Percentiles rank a stretch among this genome's conserved stretches.
These are phyloP conservation scores for Trichosanthes truncata DNA, from an alignment of 306 rosid species.

Conservation along the genomic window DNA sequence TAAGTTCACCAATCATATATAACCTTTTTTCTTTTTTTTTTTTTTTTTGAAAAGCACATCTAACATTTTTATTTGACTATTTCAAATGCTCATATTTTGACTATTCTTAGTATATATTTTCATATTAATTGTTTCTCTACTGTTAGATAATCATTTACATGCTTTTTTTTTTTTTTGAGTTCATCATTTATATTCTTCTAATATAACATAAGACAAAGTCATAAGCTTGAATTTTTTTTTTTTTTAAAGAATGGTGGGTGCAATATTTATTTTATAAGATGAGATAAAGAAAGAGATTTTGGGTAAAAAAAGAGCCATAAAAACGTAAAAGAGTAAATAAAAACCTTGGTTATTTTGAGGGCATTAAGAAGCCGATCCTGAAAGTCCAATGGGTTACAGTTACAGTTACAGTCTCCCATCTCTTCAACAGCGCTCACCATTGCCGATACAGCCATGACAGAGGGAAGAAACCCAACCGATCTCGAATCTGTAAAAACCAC, in stretches of 20 bases:
- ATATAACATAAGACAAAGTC: not conserved
- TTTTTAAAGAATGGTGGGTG: not conserved
- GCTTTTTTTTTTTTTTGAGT: too few relatives aligned
- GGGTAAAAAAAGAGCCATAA: not conserved
- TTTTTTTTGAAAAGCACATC: not conserved
- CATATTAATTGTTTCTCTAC: not conserved
- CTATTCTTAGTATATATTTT: not conserved
- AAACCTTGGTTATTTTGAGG: conserved; percentile 64
- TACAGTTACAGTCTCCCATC: conserved; percentile 53
- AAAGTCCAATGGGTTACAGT: conserved; percentile 41
- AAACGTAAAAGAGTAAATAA: not conserved
- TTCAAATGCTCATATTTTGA: not conserved
- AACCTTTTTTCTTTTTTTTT: not conserved
- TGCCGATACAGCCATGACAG: conserved; percentile 85
- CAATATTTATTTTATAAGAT: not conserved
- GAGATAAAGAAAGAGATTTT: not conserved
- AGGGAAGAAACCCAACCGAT: conserved; percentile 70
- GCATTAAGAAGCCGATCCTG: conserved; percentile 59
- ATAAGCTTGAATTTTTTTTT: not conserved
- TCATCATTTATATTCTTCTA: not conserved
- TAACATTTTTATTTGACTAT: not conserved
- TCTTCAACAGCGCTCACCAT: conserved; percentile 68
- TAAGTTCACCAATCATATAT: not conserved
- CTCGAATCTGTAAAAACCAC: conserved; percentile 42
- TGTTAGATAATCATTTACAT: not conserved